These are phyloP conservation scores for Bacterosira constricta DNA, from an alignment of 108 stramenopile species.

Conservation along the genomic window DNA sequence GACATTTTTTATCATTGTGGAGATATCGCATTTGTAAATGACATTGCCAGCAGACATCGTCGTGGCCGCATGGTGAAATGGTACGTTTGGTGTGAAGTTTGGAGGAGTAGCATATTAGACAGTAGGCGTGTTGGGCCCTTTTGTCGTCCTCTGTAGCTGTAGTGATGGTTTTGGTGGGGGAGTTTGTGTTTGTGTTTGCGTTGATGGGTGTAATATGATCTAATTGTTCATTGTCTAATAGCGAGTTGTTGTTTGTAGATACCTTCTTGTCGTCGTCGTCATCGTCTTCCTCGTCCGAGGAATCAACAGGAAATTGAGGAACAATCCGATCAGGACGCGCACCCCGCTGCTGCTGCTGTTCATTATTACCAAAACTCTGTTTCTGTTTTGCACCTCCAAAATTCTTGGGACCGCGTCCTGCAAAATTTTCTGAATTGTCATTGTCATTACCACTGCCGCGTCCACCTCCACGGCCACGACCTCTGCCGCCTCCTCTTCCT, in stretches of 20 bases:
- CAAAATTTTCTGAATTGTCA: conserved; percentile 1
- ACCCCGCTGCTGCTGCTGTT: not conserved
- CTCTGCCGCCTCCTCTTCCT: conserved; percentile 17
- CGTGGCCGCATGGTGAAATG: conserved; percentile 76
- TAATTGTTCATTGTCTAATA: not conserved
- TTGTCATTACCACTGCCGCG: not conserved
- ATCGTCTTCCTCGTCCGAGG: conserved; percentile 15
- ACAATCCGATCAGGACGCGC: conserved; percentile 28
- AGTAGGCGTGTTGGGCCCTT: conserved; percentile 33
- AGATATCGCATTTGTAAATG: conserved; percentile 74
- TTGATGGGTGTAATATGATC: not conserved
- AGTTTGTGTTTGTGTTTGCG: not conserved
- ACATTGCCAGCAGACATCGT: conserved; percentile 84
- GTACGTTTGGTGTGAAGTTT: conserved; percentile 45
- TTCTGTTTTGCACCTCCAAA: too few relatives aligned
- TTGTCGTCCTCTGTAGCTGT: not conserved
- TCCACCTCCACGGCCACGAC: not conserved
- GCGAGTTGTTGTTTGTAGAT: not conserved
- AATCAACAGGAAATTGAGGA: conserved; percentile 4
- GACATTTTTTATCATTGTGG: conserved; percentile 75
- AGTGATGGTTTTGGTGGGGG: not conserved
- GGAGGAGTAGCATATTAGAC: conserved; percentile 78
- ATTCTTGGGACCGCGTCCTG: conserved; percentile 39
- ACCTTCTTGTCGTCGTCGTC: not conserved
- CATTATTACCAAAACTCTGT: not conserved